Base-by-base conservation (phyloP, 306 rosid genomes). In the Oxytropis ochrocephala region DNA sequence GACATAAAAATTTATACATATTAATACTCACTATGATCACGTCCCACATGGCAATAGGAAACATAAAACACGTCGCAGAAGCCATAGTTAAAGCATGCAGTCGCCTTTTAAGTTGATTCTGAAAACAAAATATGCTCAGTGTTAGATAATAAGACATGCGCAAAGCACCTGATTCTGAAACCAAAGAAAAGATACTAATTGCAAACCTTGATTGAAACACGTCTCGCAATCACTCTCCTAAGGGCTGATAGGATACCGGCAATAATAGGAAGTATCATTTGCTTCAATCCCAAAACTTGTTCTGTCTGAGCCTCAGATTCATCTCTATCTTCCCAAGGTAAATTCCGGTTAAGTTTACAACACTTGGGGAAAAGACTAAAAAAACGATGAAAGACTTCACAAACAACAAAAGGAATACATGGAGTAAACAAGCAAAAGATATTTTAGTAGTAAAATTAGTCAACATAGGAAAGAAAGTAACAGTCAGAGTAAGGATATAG, bases 31-130 rank as follows among this genome's bases (percentile, higher is more conserved):
- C 97, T 51, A 95, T 83, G 82, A 95, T 91, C 60, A 86, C 58
- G 58, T 91, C 96, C 97, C 97, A 89, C 97, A 95, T 89, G 81
- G 97, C 97, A 66, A 87, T 76, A 50, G 99, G 99, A 89, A 95
- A 91, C 79, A 95, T 85, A 79, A 95, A 91, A 77, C 99, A 95
- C 5, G 97, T 91, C 10, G 99, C 96, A 68, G 97, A 91, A 73
- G 96, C 95, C 81, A 95, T 82, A 59, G 99, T 89, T 75, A 91
- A 67, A 59, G 97, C 89, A 87, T 95, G 90, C 59, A 95, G 99
- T 58, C 97, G 79, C 84, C 95, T 84, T 83, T 87, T 95, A 68
- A 95, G 95, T 87, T 95, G 99, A 80, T 89, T 91, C 99, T 95
- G 89, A 68, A 75, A 80, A 61, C 64, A 78, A 21, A 69, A 44